Conservation (phyloP, 495 filamentous ascomycete species). For the Parachaetomium inaequale region DNA sequence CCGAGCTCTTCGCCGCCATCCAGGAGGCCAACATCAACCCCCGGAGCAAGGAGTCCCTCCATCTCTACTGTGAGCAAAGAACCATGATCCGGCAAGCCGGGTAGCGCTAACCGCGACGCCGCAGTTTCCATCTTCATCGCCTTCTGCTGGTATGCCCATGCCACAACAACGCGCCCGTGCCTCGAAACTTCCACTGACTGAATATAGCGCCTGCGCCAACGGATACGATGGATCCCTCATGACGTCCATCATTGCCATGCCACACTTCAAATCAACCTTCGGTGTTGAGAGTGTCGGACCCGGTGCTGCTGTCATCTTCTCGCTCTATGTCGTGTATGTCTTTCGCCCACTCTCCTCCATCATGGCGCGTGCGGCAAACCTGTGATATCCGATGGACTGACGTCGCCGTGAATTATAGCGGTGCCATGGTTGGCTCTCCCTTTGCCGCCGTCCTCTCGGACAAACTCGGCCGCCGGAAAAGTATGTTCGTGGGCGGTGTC, state of each 20-base stretch:
- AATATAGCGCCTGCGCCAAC: slow-evolving; percentile 44
- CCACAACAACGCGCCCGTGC: background rate
- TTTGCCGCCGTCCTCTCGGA: slow-evolving; percentile 47
- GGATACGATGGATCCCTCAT: slow-evolving; percentile 51
- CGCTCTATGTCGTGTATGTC: slow-evolving; percentile 48
- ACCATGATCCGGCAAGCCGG: too few species aligned
- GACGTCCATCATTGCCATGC: slow-evolving; percentile 43
- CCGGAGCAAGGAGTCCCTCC: slow-evolving; percentile 52
- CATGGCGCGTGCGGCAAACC: background rate
- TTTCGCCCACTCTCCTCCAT: background rate
- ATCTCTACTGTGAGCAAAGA: slow-evolving; percentile 50
- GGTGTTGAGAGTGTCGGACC: slow-evolving; percentile 36
- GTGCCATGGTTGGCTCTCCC: slow-evolving; percentile 45
- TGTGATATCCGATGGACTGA: background rate
- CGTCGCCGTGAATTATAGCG: slow-evolving; percentile 25
- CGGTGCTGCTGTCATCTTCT: slow-evolving; percentile 43
- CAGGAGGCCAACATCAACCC: slow-evolving; percentile 53
- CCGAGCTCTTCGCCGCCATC: slow-evolving; percentile 56
- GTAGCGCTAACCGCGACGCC: background rate
- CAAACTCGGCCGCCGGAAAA: slow-evolving; percentile 39
- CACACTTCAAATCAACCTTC: slow-evolving; percentile 37
- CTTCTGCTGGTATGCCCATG: slow-evolving; percentile 37
- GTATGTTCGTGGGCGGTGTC: slow-evolving; percentile 48
- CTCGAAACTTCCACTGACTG: background rate
- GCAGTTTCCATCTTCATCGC: slow-evolving; percentile 41